Evolutionary conservation across 129 eudicot genomes (phyloP).

Genomic region (Centaurea solstitialis): DNA sequence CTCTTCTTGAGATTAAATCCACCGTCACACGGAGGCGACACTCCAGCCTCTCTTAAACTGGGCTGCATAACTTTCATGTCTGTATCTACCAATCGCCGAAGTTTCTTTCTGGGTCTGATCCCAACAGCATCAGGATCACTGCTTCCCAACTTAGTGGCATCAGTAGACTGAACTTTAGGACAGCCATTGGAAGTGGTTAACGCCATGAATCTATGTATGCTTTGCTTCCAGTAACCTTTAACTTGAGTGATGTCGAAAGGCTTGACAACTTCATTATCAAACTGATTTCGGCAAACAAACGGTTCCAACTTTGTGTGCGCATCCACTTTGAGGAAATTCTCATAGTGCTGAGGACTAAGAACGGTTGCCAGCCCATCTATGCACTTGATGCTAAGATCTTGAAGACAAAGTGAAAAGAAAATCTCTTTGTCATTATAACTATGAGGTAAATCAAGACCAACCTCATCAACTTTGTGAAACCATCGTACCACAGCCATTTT

Average conservation of each 20-base stretch:
- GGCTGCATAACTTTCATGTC: conserved; percentile 14
- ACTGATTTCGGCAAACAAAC: conserved; percentile 59
- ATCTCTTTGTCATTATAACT: conserved; percentile 71
- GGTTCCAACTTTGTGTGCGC: conserved; percentile 42
- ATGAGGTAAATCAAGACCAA: conserved; percentile 74
- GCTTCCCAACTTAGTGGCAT: conserved; percentile 21
- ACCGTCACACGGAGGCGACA: neutral
- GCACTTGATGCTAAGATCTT: conserved; percentile 88
- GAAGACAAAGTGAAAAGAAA: conserved; percentile 89
- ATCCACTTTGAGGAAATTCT: conserved; percentile 35
- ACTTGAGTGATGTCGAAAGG: conserved; percentile 75
- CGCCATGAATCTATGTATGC: conserved; percentile 38
- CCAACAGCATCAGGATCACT: conserved; percentile 26
- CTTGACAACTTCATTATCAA: conserved; percentile 66
- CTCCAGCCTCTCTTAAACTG: neutral
- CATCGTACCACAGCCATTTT: conserved; percentile 93
- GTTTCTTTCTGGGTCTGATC: conserved; percentile 61
- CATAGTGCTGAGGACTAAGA: conserved; percentile 72
- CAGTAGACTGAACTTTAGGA: conserved; percentile 13
- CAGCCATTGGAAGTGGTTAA: conserved; percentile 3
- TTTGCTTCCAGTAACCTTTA: conserved; percentile 82
- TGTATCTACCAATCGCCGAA: conserved; percentile 38
- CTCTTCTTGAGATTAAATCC: conserved; percentile 9
- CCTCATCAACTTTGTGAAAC: conserved; percentile 99
- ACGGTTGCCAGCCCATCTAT: conserved; percentile 88